Evolutionary conservation across 257 asterid genomes (phyloP).

Genomic region (Echites panduratus): DNA sequence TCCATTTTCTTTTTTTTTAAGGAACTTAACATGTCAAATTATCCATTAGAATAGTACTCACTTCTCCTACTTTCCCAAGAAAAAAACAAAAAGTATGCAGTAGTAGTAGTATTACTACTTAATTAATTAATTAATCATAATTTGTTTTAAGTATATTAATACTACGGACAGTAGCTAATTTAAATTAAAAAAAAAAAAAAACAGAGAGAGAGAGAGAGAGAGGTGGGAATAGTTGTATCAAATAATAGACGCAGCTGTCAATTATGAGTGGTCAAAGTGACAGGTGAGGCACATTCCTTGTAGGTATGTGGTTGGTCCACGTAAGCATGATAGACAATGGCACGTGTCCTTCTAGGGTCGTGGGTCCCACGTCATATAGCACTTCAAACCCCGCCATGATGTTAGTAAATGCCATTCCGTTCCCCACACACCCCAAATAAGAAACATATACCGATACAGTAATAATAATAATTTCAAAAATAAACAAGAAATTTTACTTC

Average conservation of each 20-base stretch:
- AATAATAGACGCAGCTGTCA: slow-evolving; percentile 10
- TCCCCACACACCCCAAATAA: no score
- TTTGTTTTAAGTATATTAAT: background rate
- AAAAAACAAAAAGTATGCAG: background rate
- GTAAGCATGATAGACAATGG: slow-evolving; percentile 12
- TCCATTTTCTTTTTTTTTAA: no score
- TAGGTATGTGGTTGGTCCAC: slow-evolving; percentile 12
- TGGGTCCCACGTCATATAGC: background rate
- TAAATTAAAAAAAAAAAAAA: no score
- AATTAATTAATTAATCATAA: background rate
- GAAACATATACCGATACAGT: no score
- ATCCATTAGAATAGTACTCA: no score
- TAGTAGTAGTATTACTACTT: no score
- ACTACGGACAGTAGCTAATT: no score
- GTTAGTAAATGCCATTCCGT: background rate
- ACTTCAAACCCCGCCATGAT: background rate
- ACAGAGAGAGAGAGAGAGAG: background rate
- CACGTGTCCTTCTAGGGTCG: slow-evolving; percentile 10
- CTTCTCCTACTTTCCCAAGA: background rate
- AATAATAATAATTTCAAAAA: no score
- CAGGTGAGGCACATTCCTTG: slow-evolving; percentile 18
- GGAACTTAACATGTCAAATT: background rate
- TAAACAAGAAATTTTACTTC: no score
- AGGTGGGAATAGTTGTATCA: background rate
- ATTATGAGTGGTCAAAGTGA: slow-evolving; percentile 6